These are phyloP conservation scores for Candida sanyaensis DNA, from an alignment of 1,139 yeast species.

Conservation along the genomic window DNA sequence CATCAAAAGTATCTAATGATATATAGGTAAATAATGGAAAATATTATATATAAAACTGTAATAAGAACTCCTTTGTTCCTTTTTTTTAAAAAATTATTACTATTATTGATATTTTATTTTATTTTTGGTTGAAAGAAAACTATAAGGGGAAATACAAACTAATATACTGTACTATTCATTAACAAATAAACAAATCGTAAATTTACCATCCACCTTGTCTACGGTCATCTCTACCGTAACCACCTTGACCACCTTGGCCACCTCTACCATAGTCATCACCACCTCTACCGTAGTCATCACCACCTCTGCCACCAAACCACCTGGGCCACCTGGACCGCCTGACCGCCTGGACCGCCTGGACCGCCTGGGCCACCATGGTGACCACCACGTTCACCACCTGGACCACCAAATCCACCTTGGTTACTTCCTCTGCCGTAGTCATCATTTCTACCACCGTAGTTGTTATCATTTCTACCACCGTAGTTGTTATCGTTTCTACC, in stretches of 20 bases:
- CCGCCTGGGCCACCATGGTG: slow-evolving; percentile 9
- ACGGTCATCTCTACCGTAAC: slow-evolving; percentile 3
- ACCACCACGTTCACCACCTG: not conserved
- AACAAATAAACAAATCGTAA: not conserved
- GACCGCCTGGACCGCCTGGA: too few species aligned
- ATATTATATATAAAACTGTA: not conserved
- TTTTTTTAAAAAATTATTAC: not conserved
- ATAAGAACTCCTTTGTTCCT: not conserved
- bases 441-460: slow-evolving; percentile 7
- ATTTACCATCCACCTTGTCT: slow-evolving; percentile 11
- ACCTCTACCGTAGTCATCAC: slow-evolving; percentile 10
- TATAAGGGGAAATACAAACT: not conserved
- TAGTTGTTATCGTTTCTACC: slow-evolving; percentile 13
- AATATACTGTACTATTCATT: too few species aligned
- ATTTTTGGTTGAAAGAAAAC: not conserved
- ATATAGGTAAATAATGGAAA: not conserved
- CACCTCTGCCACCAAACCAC: slow-evolving; percentile 12
- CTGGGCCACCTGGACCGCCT: too few species aligned
- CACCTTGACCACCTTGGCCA: too few species aligned
- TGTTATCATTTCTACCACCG: slow-evolving; percentile 14
- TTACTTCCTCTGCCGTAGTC: slow-evolving; percentile 11
- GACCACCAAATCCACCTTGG: not conserved
- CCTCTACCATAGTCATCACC: slow-evolving; percentile 14
- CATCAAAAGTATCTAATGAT: slow-evolving; percentile 21
- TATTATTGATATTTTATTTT: not conserved